Conservation (phyloP, 352 stramenopile genomes). For the Globisporangium carolinianum region DNA sequence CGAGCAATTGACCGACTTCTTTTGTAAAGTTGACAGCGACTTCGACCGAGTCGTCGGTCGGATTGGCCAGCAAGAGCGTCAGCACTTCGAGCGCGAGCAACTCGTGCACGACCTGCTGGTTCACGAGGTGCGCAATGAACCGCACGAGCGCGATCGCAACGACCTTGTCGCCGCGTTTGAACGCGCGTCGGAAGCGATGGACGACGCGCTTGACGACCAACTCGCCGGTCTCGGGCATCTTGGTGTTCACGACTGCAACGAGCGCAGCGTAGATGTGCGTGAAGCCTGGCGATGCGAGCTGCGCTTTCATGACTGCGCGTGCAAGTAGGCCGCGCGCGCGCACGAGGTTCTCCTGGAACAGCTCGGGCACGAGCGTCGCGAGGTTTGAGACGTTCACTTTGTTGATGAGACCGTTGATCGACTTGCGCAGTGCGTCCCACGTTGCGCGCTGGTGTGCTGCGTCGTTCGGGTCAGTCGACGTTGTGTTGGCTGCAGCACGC, state of each 20-base stretch:
- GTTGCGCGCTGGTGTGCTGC: constrained; percentile 87
- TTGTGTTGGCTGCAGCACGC: constrained; percentile 17
- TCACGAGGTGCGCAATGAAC: constrained; percentile 98
- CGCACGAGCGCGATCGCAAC: constrained; percentile 92
- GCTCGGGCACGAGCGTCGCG: constrained; percentile 92
- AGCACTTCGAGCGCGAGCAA: constrained; percentile 96
- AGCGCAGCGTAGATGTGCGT: constrained; percentile 96
- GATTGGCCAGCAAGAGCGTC: constrained; percentile 94
- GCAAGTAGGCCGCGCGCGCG: constrained; percentile 92
- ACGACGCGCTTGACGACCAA: constrained; percentile 92
- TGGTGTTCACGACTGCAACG: constrained; percentile 98
- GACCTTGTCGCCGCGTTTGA: constrained; percentile 96
- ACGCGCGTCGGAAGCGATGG: constrained; percentile 92
- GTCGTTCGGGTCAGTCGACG: constrained; percentile 44
- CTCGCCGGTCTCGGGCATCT: constrained; percentile 97
- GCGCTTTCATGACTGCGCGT: constrained; percentile 94
- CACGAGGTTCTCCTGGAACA: constrained; percentile 98
- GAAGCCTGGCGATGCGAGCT: constrained; percentile 94
- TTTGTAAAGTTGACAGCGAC: constrained; percentile 98
- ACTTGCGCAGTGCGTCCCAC: constrained; percentile 96
- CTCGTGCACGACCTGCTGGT: constrained; percentile 98
- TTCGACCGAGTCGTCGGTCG: constrained; percentile 97
- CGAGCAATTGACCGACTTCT: constrained; percentile 89
- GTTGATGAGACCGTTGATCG: constrained; percentile 99
- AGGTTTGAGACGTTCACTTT: constrained; percentile 94